Conservation (phyloP, 192 early-diverging fungal genomes). For the Pilaira anomala region DNA sequence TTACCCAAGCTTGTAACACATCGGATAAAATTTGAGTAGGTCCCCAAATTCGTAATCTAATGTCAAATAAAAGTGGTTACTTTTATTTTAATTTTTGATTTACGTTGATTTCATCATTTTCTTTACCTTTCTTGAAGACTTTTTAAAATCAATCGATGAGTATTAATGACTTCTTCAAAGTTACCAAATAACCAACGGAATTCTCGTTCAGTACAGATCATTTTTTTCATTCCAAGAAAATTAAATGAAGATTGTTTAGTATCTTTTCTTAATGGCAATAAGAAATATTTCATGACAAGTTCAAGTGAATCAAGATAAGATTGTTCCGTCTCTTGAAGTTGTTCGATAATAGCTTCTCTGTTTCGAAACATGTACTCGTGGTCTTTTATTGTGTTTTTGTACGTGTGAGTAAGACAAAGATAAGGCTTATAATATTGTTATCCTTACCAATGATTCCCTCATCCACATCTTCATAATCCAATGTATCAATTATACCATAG, state of each 20-base stretch:
- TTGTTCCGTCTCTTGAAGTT: constrained; percentile 21
- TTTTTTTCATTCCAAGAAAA: constrained; percentile 28
- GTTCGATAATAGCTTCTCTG: constrained; percentile 27
- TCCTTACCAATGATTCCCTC: constrained; percentile 26
- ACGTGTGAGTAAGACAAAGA: constrained; percentile 7
- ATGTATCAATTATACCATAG: constrained; percentile 23
- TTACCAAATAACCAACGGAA: constrained; percentile 30
- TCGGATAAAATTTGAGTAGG: constrained; percentile 37
- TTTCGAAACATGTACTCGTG: constrained; percentile 24
- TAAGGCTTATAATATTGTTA: background rate
- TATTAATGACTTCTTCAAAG: constrained; percentile 19
- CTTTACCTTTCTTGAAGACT: constrained; percentile 21
- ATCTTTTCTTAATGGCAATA: constrained; percentile 21
- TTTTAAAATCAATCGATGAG: constrained; percentile 20
- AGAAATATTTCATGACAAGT: constrained; percentile 15
- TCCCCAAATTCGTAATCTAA: constrained; percentile 34
- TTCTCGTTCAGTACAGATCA: constrained; percentile 32
- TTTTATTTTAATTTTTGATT: background rate
- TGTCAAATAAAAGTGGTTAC: constrained; percentile 9
- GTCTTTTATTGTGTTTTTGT: too few species aligned
- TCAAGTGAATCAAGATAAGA: constrained; percentile 29
- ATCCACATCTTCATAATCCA: constrained; percentile 31
- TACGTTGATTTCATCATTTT: background rate
- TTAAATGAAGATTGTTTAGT: constrained; percentile 20
- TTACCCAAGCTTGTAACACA: constrained; percentile 30